phyloP scores from a whole-genome alignment of 257 asterid species.

The Oldenlandia corymbosa region DNA sequence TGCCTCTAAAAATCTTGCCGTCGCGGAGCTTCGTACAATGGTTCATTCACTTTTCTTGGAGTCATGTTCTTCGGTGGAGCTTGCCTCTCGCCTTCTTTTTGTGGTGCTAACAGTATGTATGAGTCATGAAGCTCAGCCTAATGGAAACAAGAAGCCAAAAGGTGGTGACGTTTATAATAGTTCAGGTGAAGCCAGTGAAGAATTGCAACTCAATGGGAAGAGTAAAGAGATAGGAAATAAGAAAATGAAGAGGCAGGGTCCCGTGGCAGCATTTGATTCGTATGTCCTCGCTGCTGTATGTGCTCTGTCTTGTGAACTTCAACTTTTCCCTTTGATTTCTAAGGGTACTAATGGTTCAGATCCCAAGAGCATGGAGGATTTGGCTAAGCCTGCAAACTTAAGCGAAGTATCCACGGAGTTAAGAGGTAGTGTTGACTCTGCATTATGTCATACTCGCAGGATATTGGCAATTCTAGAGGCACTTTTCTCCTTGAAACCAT shows the following conservation, averaged over 20 bases:
- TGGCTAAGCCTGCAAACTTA: slow-evolving; percentile 42
- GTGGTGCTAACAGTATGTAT: slow-evolving; percentile 92
- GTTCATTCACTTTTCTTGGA: slow-evolving; percentile 88
- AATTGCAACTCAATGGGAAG: slow-evolving; percentile 32
- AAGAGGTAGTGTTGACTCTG: slow-evolving; percentile 66
- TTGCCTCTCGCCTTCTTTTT: slow-evolving; percentile 94
- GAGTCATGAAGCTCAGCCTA: slow-evolving; percentile 88
- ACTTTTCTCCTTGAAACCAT: slow-evolving; percentile 92
- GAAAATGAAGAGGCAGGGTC: slow-evolving; percentile 70
- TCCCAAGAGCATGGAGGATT: slow-evolving; percentile 23
- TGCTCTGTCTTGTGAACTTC: slow-evolving; percentile 95
- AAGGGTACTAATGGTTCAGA: slow-evolving; percentile 42
- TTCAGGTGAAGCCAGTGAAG: slow-evolving; percentile 41
- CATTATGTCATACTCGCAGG: slow-evolving; percentile 81
- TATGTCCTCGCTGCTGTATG: slow-evolving; percentile 97
- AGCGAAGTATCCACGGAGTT: slow-evolving; percentile 45
- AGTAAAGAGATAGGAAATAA: slow-evolving; percentile 36
- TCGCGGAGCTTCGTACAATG: slow-evolving; percentile 96
- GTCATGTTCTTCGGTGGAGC: slow-evolving; percentile 85
- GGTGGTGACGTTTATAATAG: slow-evolving; percentile 44
- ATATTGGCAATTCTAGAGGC: slow-evolving; percentile 92
- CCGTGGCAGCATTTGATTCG: slow-evolving; percentile 95
- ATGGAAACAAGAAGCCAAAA: slow-evolving; percentile 64
- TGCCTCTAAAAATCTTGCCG: slow-evolving; percentile 91
- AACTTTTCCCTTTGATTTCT: slow-evolving; percentile 74